Conservation (phyloP, 2,329 filamentous ascomycete genomes). For the Lachnellula hyalina region DNA sequence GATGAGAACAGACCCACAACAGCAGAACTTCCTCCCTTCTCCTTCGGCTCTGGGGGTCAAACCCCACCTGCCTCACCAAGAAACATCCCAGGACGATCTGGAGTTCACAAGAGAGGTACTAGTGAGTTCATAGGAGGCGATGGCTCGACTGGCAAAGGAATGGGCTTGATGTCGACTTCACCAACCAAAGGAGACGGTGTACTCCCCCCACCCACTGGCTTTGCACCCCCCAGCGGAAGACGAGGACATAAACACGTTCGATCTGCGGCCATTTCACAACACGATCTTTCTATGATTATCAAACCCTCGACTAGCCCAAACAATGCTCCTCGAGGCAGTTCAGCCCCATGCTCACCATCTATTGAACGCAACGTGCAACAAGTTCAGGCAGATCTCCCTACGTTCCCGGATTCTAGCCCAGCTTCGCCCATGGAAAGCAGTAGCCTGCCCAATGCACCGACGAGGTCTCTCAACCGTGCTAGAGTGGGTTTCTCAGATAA, state of each 20-base stretch:
- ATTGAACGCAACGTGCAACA: constrained; percentile 11
- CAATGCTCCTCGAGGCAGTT: constrained; percentile 21
- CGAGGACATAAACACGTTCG: constrained; percentile 76
- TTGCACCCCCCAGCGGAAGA: constrained; percentile 46
- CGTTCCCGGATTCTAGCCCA: constrained; percentile 18
- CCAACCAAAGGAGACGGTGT: constrained; percentile 60
- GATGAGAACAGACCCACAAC: neutral
- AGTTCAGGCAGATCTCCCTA: constrained; percentile 11
- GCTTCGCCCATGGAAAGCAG: neutral
- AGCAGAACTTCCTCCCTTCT: constrained; percentile 32
- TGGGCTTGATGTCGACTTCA: constrained; percentile 58
- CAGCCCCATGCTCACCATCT: constrained; percentile 41
- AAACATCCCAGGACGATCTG: constrained; percentile 45
- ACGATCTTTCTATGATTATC: constrained; percentile 70
- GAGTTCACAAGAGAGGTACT: constrained; percentile 66
- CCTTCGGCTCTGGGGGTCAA: constrained; percentile 27
- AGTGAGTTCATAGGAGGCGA: constrained; percentile 84
- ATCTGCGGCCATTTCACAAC: constrained; percentile 69
- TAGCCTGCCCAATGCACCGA: constrained; percentile 11
- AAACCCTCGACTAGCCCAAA: constrained; percentile 33
- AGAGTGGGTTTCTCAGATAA: constrained; percentile 81
- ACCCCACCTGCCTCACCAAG: constrained; percentile 42
- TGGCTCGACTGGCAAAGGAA: constrained; percentile 32
- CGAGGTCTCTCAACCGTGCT: constrained; percentile 42
- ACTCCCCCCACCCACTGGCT: constrained; percentile 47